Base-by-base conservation (phyloP, 495 filamentous ascomycete genomes). In the Lepraria neglecta region DNA sequence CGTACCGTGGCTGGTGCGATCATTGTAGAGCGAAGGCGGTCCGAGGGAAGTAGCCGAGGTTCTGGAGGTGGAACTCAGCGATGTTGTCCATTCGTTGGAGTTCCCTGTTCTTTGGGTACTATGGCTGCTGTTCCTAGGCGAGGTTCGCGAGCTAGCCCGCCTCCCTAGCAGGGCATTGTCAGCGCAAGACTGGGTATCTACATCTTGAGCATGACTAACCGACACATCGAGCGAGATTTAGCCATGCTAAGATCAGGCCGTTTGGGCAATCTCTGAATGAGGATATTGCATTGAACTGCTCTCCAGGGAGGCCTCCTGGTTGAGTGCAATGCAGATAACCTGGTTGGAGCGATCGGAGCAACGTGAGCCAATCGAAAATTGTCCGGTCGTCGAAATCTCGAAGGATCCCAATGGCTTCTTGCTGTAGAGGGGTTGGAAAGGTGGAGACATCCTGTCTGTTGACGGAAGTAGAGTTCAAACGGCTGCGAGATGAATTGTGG, bases 31-130 rank as follows among this genome's bases (percentile, higher is more conserved):
- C 3, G 6, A 17, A 33, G 14, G 19, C 14, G 9, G 24, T 3
- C 50, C 50, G 28, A 31, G 21, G 33, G 50, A 53, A 33, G 15
- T 53, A n/a, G 50, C n/a, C 9, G 50, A 53, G 50, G 50, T 31
- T 11, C 50, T 53, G 28, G 50, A 53, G 7, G 12, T 53, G 3
- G 35, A 38, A n/a, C 30, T n/a, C 33, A 33, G 33, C 28, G 50
- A 33, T 53, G 1, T n/a, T 53, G 15, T 14, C 50, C 24, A 33
- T n/a, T 28, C 30, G 21, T 9, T 33, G 11, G 28, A 19, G 0
- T 15, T 53, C 10, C 11, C 28, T 33, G 27, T 17, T n/a, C 2
- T n/a, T 15, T 19, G 21, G 27, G 27, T 17, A n/a, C 28, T 31
- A 28, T 17, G 24, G 14, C 28, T 12, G 30, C 27, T 7, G 0